phyloP scores from a whole-genome alignment of 2,329 filamentous ascomycete species.

The Immersiporthe knoxdaviesiana region DNA sequence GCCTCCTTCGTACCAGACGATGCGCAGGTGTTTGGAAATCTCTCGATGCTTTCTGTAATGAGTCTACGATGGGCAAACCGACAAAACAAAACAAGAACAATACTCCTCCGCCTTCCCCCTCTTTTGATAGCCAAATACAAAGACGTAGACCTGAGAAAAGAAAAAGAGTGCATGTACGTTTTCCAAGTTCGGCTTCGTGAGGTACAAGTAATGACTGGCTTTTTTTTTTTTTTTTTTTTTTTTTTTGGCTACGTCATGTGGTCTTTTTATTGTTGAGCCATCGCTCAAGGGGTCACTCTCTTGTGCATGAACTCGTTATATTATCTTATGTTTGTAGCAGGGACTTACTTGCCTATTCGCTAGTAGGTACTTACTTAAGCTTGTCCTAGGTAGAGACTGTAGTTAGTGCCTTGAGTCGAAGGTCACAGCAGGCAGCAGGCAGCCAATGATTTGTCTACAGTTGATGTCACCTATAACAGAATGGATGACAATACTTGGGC shows the following conservation, averaged over 20 bases:
- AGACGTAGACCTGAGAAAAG: slow-evolving; percentile 27
- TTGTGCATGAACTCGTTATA: no score
- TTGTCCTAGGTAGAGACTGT: no score
- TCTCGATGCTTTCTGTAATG: neutral
- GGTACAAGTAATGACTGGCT: slow-evolving; percentile 3
- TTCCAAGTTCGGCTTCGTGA: neutral
- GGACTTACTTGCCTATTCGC: no score
- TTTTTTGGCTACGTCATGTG: no score
- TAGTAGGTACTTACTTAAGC: no score
- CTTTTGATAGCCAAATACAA: slow-evolving; percentile 23
- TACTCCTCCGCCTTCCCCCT: no score
- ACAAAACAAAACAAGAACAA: neutral
- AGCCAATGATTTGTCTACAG: neutral
- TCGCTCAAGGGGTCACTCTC: no score
- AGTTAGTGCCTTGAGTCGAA: no score
- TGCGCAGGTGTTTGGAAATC: neutral
- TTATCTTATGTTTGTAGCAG: no score
- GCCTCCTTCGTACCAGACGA: neutral
- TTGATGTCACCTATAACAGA: neutral
- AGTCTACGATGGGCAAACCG: neutral
- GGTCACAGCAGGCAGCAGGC: no score
- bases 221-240: neutral
- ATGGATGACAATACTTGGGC: neutral
- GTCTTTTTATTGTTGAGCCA: no score
- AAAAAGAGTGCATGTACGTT: no score